Base-by-base conservation (phyloP, 257 asterid genomes). In the Osmanthus fragrans region DNA sequence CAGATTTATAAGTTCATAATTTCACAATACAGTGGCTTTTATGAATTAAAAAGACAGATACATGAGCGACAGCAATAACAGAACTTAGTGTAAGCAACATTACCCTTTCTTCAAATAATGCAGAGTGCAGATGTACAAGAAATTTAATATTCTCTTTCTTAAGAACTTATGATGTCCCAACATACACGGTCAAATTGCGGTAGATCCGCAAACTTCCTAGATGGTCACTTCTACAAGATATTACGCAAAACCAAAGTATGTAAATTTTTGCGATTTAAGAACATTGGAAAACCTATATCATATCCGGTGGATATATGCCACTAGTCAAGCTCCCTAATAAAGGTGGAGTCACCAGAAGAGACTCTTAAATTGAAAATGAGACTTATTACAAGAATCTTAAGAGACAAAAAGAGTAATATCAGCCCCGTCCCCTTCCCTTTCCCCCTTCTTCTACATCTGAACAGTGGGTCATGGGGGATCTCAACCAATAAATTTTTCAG, bases 1-100 rank as follows among this genome's bases (percentile, higher is more conserved):
- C 73, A 25, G 68, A 58, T 71, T 58, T 7, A 25, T n/a, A 73
- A 5, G 66, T 64, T 58, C 39, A 65, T 56, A 34, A 47, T 73
- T 33, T 54, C 36, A 68, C 75, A 27, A 11, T 15, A 29, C 40
- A 47, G 49, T 60, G 69, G 76, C 70, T 13, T 74, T 16, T 65
- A 72, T 21, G 40, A 2, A 27, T 71, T 36, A 54, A 45, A 13
- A 19, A 18, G 56, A 63, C 37, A 37, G 54, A 70, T 37, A 71
- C 15, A 21, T 25, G 30, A 75, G 51, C 36, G 67, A 16, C 19
- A 75, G n/a, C 5, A 36, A 47, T 3, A 36, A 67, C 23, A 56
- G 73, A n/a, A 71, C 18, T 45, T 8, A 27, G 42, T 10, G 65
- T 21, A 19, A 56, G 79, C 49, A 56, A 32, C 18, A 76, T 15